Evolutionary conservation across 768 basidiomycete genomes (phyloP).

Genomic region (Steccherinum ochraceum): DNA sequence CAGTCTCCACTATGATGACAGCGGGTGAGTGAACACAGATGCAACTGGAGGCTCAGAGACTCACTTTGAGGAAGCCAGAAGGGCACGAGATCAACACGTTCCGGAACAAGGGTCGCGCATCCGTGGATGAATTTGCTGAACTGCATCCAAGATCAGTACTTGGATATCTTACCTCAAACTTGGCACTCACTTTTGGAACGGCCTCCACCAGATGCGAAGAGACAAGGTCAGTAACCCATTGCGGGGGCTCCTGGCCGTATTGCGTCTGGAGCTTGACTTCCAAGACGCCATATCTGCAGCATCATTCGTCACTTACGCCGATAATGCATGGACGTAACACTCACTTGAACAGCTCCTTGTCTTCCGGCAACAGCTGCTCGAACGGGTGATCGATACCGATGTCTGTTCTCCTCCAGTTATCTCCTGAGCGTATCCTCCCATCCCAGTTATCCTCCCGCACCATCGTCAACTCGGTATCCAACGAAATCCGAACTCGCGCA

Average conservation of each 20-base stretch:
- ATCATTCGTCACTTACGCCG: no score
- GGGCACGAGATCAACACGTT: constrained; percentile 91
- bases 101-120: constrained; percentile 86
- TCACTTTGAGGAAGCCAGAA: constrained; percentile 97
- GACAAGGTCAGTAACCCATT: constrained; percentile 96
- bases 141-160: constrained; percentile 4
- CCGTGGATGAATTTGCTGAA: constrained; percentile 89
- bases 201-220: constrained; percentile 94
- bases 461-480: constrained; percentile 95
- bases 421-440: constrained; percentile 60
- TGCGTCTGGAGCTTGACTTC: constrained; percentile 98
- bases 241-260: constrained; percentile 88
- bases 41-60: constrained; percentile 11
- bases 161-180: background rate
- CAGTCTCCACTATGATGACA: constrained; percentile 69
- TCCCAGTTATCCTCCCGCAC: constrained; percentile 98
- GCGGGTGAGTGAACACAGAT: background rate
- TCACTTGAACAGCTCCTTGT: constrained; percentile 90
- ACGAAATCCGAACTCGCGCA: constrained; percentile 95
- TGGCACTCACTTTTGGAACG: constrained; percentile 85
- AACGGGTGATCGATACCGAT: constrained; percentile 93
- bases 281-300: constrained; percentile 74
- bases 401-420: constrained; percentile 94
- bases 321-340: constrained; percentile 10
- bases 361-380: constrained; percentile 60